Conservation (phyloP, 108 stramenopile species). For the Chaetoceros muelleri region DNA sequence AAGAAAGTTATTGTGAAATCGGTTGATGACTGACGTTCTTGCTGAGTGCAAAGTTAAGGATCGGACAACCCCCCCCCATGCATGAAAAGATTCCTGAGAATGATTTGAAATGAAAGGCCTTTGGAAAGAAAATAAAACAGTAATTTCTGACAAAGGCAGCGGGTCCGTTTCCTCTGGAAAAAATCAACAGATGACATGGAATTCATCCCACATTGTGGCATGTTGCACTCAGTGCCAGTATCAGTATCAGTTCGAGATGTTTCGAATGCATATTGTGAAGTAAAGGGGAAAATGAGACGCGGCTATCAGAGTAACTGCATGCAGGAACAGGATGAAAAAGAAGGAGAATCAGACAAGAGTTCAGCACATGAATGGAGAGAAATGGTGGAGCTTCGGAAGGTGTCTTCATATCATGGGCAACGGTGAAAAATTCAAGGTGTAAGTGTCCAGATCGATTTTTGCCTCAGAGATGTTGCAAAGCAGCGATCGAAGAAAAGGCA, state of each 20-base stretch:
- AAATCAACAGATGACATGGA: constrained; percentile 73
- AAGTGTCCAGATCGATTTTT: constrained; percentile 45
- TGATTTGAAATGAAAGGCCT: background rate
- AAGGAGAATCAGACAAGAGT: constrained; percentile 8
- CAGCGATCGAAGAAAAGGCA: constrained; percentile 9
- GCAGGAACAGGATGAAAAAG: constrained; percentile 10
- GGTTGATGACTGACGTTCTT: constrained; percentile 1
- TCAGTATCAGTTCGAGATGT: constrained; percentile 36
- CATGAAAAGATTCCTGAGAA: background rate
- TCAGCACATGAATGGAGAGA: constrained; percentile 43
- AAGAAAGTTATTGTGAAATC: constrained; percentile 19
- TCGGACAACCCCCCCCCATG: background rate
- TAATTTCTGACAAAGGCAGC: constrained; percentile 42
- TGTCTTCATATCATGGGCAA: constrained; percentile 26
- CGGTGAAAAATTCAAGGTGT: constrained; percentile 23
- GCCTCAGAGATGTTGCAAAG: constrained; percentile 11
- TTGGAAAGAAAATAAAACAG: constrained; percentile 3
- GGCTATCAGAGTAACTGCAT: background rate
- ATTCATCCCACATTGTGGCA: constrained; percentile 51
- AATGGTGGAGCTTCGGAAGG: constrained; percentile 48
- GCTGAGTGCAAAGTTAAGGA: constrained; percentile 7
- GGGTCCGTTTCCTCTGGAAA: constrained; percentile 37
- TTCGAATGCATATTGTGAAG: constrained; percentile 35
- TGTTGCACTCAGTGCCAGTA: constrained; percentile 44
- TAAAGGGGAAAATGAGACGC: constrained; percentile 9